A percentile compares a stretch with the other conserved stretches of the same genome.
Conservation (phyloP, 352 stramenopile genomes). For the Aphanomyces cochlioides region DNA sequence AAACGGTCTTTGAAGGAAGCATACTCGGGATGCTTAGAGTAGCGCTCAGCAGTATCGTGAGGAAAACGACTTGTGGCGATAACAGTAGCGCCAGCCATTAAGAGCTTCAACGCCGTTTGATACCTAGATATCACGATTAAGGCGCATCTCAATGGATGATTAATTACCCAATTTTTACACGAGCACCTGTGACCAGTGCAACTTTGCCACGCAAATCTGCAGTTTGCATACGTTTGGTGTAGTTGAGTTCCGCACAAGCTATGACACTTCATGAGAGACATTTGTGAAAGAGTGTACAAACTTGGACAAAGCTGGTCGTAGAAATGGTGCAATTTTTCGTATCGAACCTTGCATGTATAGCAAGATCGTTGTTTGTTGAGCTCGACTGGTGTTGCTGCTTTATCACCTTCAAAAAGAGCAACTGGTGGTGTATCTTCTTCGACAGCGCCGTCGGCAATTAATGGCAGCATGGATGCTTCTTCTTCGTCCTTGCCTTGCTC, state of each 20-base stretch:
- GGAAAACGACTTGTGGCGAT: slow-evolving; percentile 95
- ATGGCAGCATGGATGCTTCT: slow-evolving; percentile 55
- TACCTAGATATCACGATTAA: slow-evolving; percentile 41
- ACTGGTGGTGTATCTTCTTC: slow-evolving; percentile 41
- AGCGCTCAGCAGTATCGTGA: slow-evolving; percentile 87
- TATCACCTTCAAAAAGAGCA: slow-evolving; percentile 10
- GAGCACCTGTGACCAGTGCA: slow-evolving; percentile 91
- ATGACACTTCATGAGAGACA: neutral
- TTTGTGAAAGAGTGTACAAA: slow-evolving; percentile 1
- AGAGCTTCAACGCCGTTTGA: slow-evolving; percentile 91
- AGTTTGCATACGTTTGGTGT: slow-evolving; percentile 91
- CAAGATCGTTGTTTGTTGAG: slow-evolving; percentile 84
- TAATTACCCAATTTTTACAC: slow-evolving; percentile 92
- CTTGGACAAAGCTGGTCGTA: slow-evolving; percentile 94
- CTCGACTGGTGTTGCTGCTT: slow-evolving; percentile 25
- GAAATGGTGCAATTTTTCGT: slow-evolving; percentile 95
- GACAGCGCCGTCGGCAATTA: slow-evolving; percentile 90
- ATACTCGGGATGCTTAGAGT: slow-evolving; percentile 90
- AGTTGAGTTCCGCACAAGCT: slow-evolving; percentile 91
- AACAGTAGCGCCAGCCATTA: slow-evolving; percentile 89
- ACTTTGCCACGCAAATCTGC: slow-evolving; percentile 86
- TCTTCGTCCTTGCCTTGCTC: slow-evolving; percentile 79
- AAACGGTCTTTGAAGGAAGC: slow-evolving; percentile 89
- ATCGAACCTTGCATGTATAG: slow-evolving; percentile 95
- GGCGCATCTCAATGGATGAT: neutral